Evolutionary conservation across 176 grass and related monocot species (phyloP), one percentile per base, ranked within the genome.

Genomic region (Aegilops tauschii): DNA sequence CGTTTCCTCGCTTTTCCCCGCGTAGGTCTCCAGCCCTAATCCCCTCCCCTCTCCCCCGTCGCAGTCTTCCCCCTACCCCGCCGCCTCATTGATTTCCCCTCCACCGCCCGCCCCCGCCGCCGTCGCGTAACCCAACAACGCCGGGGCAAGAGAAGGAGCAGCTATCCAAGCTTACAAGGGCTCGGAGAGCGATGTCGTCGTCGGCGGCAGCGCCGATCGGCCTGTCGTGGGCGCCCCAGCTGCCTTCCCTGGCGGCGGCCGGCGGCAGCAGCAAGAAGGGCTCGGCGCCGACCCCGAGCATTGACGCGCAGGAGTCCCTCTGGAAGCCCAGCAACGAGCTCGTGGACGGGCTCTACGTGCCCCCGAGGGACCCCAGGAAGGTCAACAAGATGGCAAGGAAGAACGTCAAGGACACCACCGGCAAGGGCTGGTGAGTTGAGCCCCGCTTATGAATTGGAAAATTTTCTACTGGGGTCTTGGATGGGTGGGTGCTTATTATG

Each of bases 171-270:
- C 31, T 32, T 20, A 17, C 42, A 10, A 32, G 3, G 11, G n/a
- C 8, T 5, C 31, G 27, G 23, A 21, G 14, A 73, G 85, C 11
- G 67, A 93, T 90, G 66, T 59, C 91, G 86, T 42, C 73, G 32
- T 66, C 62, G 40, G 61, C 64, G 58, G 74, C 83, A 14, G 68
- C 61, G 56, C 86, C 75, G 39, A 94, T 96, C 56, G 88, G 90
- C 47, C 86, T 98, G 79, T 85, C 92, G 34, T 98, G 96, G 93
- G 82, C 84, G 54, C 96, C 96, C 64, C 95, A 98, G 89, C 49
- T 98, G n/a, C 85, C 91, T 21, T 35, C 83, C 40, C 65, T 90
- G 30, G 37, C 86, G 37, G 47, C 69, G 59, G 56, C 75, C 10
- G 17, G 80, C 73, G 23, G 80, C 21, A 67, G 80, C 21, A 73